These are phyloP conservation scores for Hibiscus syriacus DNA, from an alignment of 345 rosid species.

Conservation along the genomic window DNA sequence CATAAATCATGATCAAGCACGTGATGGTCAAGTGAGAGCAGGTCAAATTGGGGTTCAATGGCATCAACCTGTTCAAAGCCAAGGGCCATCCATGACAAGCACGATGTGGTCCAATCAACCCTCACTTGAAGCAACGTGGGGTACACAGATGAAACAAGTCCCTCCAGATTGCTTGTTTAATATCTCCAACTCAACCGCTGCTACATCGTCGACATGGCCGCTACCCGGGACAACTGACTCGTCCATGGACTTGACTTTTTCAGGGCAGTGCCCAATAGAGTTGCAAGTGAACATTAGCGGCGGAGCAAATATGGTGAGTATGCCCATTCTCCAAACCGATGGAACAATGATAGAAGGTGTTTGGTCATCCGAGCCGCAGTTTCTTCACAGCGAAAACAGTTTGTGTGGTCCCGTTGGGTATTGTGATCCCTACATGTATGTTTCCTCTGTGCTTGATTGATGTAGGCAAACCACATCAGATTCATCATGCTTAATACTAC, in stretches of 20 bases:
- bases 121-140: constrained; percentile 21
- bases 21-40: not conserved
- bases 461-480: not conserved
- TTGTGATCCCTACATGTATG: constrained; percentile 19
- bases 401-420: constrained; percentile 16
- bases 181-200: not conserved
- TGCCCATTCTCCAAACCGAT: constrained; percentile 22
- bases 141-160: constrained; percentile 19
- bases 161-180: constrained; percentile 11
- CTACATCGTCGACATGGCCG: constrained; percentile 21
- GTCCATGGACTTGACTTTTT: constrained; percentile 6
- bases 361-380: constrained; percentile 31
- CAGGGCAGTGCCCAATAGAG: constrained; percentile 15
- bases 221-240: constrained; percentile 6
- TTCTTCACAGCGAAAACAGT: constrained; percentile 22
- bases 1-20: constrained; percentile 11
- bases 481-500: not conserved
- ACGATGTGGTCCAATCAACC: constrained; percentile 21
- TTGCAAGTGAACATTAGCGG: not conserved
- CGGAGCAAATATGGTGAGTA: not conserved
- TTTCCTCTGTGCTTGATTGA: no score
- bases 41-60: constrained; percentile 14
- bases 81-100: constrained; percentile 3
- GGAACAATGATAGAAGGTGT: constrained; percentile 15
- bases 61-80: constrained; percentile 10